Conservation (phyloP, 352 stramenopile species). For the Globisporangium emineosum region DNA sequence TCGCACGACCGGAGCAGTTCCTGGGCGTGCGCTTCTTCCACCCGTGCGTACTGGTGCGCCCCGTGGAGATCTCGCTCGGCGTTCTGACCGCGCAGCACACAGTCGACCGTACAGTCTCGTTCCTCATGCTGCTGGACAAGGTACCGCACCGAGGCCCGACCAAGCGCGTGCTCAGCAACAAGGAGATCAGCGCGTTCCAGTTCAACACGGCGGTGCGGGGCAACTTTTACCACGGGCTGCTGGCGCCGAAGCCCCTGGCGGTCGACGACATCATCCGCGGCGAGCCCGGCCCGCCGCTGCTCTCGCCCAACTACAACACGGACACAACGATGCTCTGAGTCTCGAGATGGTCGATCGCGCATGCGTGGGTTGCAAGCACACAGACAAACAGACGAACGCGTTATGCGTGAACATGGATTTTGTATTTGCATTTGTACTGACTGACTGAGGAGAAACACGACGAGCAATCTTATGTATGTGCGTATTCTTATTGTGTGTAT, state of each 20-base stretch:
- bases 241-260: slow-evolving; percentile 40
- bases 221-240: slow-evolving; percentile 58
- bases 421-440: slow-evolving; percentile 15
- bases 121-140: slow-evolving; percentile 57
- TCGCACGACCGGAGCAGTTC: slow-evolving; percentile 45
- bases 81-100: slow-evolving; percentile 33
- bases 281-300: slow-evolving; percentile 35
- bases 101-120: slow-evolving; percentile 39
- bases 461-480: slow-evolving; percentile 1
- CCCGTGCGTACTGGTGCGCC: slow-evolving; percentile 57
- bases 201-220: slow-evolving; percentile 59
- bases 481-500: not conserved
- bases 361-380: not conserved
- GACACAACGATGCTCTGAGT: slow-evolving; percentile 33
- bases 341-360: not conserved
- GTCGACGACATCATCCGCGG: slow-evolving; percentile 44
- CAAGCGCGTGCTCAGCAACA: slow-evolving; percentile 48
- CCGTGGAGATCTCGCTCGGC: slow-evolving; percentile 55
- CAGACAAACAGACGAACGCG: not conserved
- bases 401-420: not conserved
- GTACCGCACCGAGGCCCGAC: slow-evolving; percentile 58
- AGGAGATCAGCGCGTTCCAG: slow-evolving; percentile 58
- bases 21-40: slow-evolving; percentile 76
- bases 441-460: not conserved
- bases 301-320: slow-evolving; percentile 24